Conservation (phyloP, 208 protist species). For the Leishmania arabica region DNA sequence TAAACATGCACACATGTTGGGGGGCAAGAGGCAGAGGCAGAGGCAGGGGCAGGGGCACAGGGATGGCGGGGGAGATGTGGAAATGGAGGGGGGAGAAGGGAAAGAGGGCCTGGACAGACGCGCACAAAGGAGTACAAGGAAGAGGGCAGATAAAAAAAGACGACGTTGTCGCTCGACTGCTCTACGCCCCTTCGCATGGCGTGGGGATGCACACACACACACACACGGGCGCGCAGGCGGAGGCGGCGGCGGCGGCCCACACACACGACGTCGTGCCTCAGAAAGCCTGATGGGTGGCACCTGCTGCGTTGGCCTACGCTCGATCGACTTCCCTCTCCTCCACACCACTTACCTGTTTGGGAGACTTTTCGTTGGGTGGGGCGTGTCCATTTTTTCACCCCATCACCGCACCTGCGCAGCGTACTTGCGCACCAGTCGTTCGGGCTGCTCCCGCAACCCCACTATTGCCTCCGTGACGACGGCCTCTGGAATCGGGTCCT, state of each 20-base stretch:
- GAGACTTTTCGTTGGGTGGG: neutral
- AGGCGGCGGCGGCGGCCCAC: neutral
- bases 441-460: slow-evolving; percentile 49
- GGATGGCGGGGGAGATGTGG: neutral
- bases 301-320: neutral
- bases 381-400: neutral
- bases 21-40: neutral
- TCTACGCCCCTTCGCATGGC: neutral
- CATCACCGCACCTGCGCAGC: neutral
- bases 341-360: neutral
- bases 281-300: neutral
- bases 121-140: neutral
- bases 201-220: neutral
- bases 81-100: neutral
- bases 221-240: neutral
- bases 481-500: slow-evolving; percentile 30
- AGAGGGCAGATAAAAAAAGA: neutral
- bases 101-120: neutral
- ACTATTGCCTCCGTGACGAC: slow-evolving; percentile 31
- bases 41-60: neutral
- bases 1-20: neutral
- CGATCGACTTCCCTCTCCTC: neutral
- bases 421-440: slow-evolving; percentile 31
- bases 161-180: neutral
- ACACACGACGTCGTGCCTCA: neutral